Evolutionary conservation across 2,329 filamentous ascomycete species (phyloP), one percentile per base, ranked within the genome.

Genomic region (Ophiostoma australiae): DNA sequence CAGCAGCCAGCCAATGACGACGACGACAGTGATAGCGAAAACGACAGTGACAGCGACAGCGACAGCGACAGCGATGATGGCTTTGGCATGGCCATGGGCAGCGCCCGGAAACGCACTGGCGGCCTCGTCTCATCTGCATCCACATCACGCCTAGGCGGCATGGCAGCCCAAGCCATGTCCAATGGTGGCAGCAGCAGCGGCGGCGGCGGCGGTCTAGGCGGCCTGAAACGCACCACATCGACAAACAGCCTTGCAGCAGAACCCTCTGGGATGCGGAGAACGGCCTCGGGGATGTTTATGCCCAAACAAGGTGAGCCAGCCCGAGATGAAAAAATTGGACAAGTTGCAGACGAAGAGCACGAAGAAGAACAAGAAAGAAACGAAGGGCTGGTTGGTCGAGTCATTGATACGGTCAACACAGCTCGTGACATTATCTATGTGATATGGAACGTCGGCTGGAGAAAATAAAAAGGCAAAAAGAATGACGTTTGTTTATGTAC

Each of bases 281-380:
- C 92, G 27, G 84, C 89, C 69, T 95, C 92, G 55, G 93, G 93
- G 75, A 96, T 97, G 92, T 91, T 97, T 76, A 94, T 96, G 91
- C 92, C 93, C 8, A 91, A 93, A 75, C 90, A 93, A 75, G 88
- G 88, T 72, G 91, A 93, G 74, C 82, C 80, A 78, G 84, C 79
- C 67, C 68, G 82, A 84, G 68, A 31, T 10, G 31, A n/a, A 39
- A 7, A 39, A 44, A 2, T 44, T 44, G 13, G 61, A 65, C 1
- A 17, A n/a, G 27, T 15, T 48, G 17, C 20, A 23, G 8, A 55
- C 8, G 35, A 44, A 3, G 39, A 33, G 6, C n/a, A 15, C 1
- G 65, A 67, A 20, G 65, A 67, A 1, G 20, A 20, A 15, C 23
- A 44, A 15, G 8, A 44, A 11, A 82, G 84, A 73, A 87, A 82